phyloP scores from a whole-genome alignment of 2,329 filamentous ascomycete genomes.

The Colletotrichum sp. region DNA sequence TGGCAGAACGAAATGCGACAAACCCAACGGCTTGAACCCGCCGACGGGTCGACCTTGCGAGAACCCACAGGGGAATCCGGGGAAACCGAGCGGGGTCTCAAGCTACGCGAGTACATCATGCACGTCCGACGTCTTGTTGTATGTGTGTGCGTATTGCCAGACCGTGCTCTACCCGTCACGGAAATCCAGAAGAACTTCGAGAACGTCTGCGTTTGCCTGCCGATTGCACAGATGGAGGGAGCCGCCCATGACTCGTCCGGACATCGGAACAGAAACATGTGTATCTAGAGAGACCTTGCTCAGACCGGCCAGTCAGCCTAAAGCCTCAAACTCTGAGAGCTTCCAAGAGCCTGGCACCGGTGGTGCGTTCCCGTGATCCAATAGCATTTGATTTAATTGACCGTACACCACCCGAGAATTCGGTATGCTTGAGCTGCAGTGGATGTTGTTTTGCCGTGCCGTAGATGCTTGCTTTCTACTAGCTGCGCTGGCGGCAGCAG shows the following conservation, averaged over 20 bases:
- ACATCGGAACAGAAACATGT: background rate
- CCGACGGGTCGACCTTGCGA: constrained; percentile 4
- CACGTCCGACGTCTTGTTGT: background rate
- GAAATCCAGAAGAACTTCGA: background rate
- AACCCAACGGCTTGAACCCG: background rate
- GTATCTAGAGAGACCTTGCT: background rate
- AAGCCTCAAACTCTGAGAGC: background rate
- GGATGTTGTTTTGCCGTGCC: background rate
- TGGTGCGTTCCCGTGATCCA: background rate
- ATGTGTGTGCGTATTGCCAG: background rate
- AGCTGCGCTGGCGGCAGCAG: background rate
- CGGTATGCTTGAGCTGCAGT: background rate
- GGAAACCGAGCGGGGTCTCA: background rate
- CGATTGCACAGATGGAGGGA: background rate
- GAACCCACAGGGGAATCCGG: constrained; percentile 1
- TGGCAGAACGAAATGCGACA: background rate
- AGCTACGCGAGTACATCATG: background rate
- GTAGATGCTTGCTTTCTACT: background rate
- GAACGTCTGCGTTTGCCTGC: background rate
- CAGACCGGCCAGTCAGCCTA: background rate
- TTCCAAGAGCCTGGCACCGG: background rate
- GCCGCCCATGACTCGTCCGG: constrained; percentile 1
- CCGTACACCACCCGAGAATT: background rate
- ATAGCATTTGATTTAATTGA: background rate
- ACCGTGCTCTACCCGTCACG: background rate